phyloP scores from a whole-genome alignment of 768 basidiomycete species.

The Cystobasidium onofrii region DNA sequence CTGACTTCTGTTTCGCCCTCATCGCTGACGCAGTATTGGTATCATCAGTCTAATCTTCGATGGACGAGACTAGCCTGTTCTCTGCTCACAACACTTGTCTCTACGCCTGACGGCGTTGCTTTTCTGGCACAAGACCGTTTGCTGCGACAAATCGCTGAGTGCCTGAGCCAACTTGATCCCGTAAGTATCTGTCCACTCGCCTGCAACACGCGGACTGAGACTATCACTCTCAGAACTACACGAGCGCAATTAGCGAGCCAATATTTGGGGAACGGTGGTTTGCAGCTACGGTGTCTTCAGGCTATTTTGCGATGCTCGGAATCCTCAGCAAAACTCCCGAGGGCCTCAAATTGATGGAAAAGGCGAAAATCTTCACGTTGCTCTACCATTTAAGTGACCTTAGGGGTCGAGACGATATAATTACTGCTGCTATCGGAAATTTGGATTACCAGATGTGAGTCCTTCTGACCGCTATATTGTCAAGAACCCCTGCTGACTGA shows the following conservation, averaged over 20 bases:
- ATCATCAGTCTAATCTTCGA: conserved; percentile 59
- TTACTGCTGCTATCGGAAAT: conserved; percentile 80
- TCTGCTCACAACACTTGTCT: conserved; percentile 70
- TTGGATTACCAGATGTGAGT: conserved; percentile 59
- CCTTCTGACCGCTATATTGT: background rate
- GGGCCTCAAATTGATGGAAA: conserved; percentile 80
- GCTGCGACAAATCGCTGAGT: conserved; percentile 68
- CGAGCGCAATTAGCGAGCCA: conserved; percentile 19
- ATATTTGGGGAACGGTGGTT: conserved; percentile 67
- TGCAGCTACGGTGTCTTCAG: conserved; percentile 71
- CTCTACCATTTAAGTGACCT: conserved; percentile 93
- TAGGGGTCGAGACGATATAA: conserved; percentile 79
- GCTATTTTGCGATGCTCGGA: conserved; percentile 93
- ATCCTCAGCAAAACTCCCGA: conserved; percentile 77
- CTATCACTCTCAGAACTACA: background rate
- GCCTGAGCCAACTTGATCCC: conserved; percentile 89
- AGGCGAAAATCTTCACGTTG: conserved; percentile 83
- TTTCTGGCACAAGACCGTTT: conserved; percentile 83
- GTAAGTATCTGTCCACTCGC: background rate
- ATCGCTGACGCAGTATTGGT: background rate
- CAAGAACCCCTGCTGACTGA: background rate
- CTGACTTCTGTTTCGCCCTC: background rate
- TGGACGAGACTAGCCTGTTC: conserved; percentile 82
- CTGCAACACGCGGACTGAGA: too few species aligned
- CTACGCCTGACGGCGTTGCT: conserved; percentile 70